Percentiles rank a stretch among this genome's conserved stretches.
These are phyloP conservation scores for Corylus avellana DNA, from an alignment of 306 rosid species.

Conservation along the genomic window DNA sequence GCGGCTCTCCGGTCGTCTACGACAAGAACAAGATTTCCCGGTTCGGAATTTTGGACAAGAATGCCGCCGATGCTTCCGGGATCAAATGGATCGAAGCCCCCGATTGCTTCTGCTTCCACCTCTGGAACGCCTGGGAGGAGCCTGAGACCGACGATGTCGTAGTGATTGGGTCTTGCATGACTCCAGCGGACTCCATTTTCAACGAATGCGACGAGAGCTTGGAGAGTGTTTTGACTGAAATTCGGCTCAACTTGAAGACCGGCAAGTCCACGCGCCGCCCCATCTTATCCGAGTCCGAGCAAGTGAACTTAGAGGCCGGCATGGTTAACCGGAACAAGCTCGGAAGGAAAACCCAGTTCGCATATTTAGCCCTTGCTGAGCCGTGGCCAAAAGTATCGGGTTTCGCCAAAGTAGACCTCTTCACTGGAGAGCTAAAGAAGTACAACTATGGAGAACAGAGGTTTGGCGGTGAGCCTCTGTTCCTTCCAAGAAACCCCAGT, in stretches of 20 bases:
- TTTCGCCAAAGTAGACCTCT: conserved; percentile 76
- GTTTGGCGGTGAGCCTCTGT: conserved; percentile 93
- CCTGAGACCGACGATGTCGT: conserved; percentile 64
- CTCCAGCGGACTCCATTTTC: conserved; percentile 91
- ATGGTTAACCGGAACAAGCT: conserved; percentile 88
- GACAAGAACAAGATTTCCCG: conserved; percentile 63
- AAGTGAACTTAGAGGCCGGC: conserved; percentile 87
- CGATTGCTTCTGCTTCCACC: conserved; percentile 87
- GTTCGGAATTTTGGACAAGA: conserved; percentile 68
- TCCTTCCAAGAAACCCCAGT: conserved; percentile 51
- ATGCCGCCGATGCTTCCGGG: conserved; percentile 48
- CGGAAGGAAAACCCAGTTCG: conserved; percentile 68
- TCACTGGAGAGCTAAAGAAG: conserved; percentile 53
- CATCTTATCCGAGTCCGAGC: conserved; percentile 47
- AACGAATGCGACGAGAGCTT: conserved; percentile 82
- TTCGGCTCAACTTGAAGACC: conserved; percentile 68
- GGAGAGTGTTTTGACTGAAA: conserved; percentile 71
- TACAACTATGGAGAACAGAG: conserved; percentile 58
- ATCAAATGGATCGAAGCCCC: conserved; percentile 87
- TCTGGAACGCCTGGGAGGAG: conserved; percentile 98
- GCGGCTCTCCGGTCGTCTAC: conserved; percentile 87
- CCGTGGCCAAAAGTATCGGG: conserved; percentile 99
- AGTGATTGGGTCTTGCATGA: conserved; percentile 95
- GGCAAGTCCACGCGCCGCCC: conserved; percentile 65
- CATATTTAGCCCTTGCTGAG: conserved; percentile 81